Evolutionary conservation across 176 grass and related monocot species (phyloP).

Genomic region (Carex myosuroides): DNA sequence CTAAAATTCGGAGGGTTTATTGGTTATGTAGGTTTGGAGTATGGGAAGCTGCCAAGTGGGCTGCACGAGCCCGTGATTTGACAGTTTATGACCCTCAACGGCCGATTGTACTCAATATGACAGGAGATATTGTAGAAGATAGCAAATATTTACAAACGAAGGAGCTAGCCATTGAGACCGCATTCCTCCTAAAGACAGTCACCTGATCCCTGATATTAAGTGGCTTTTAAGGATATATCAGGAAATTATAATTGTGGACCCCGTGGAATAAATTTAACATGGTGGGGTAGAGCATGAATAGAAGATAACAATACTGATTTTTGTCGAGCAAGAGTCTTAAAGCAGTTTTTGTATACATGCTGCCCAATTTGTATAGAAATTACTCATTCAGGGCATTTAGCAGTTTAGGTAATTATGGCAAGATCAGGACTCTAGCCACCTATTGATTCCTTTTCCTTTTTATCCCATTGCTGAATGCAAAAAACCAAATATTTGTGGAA

Average conservation of each 20-base stretch:
- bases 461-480: neutral
- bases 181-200: conserved; percentile 90
- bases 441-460: neutral
- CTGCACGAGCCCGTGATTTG: conserved; percentile 70
- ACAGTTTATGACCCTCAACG: conserved; percentile 65
- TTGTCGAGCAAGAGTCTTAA: conserved; percentile 42
- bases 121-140: conserved; percentile 79
- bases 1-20: neutral
- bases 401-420: neutral
- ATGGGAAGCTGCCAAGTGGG: conserved; percentile 97
- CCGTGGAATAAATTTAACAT: neutral
- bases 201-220: conserved; percentile 47
- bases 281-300: neutral
- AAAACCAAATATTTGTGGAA: neutral
- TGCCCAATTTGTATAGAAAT: neutral
- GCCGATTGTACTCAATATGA: conserved; percentile 85
- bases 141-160: conserved; percentile 87
- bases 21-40: conserved; percentile 70
- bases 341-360: conserved; percentile 29
- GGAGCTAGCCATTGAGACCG: conserved; percentile 73
- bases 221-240: neutral
- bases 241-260: neutral
- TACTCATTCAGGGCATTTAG: neutral
- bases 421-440: neutral
- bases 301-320: neutral